phyloP scores from a whole-genome alignment of 148 eudicot genomes.

The Simmondsia chinensis region DNA sequence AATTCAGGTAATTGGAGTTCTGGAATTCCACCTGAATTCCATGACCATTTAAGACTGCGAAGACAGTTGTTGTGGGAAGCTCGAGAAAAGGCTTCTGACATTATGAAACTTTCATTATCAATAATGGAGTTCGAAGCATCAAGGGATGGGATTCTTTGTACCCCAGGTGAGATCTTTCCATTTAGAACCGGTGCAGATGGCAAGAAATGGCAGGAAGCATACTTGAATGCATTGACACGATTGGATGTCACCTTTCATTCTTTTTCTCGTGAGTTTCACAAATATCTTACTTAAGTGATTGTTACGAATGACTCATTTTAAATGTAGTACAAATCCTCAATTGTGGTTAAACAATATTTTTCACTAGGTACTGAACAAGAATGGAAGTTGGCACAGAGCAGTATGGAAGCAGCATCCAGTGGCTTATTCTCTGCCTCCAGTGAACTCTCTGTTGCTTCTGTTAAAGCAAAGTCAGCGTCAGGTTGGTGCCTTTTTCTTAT shows the following conservation, averaged over 20 bases:
- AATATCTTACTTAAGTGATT: no score
- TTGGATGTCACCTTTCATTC: slow-evolving; percentile 76
- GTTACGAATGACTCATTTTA: no score
- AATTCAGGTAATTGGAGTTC: slow-evolving; percentile 35
- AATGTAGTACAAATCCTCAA: no score
- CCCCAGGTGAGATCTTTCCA: slow-evolving; percentile 49
- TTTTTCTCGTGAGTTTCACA: slow-evolving; percentile 59
- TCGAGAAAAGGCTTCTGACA: slow-evolving; percentile 63
- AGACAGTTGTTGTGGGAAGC: slow-evolving; percentile 63
- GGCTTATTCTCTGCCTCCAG: slow-evolving; percentile 62
- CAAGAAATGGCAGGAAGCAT: slow-evolving; percentile 80
- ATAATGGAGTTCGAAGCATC: slow-evolving; percentile 92
- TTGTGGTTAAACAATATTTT: slow-evolving; percentile 7
- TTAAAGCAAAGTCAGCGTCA: slow-evolving; percentile 78
- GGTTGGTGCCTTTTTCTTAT: slow-evolving; percentile 28
- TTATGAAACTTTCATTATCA: slow-evolving; percentile 59
- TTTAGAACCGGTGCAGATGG: slow-evolving; percentile 52
- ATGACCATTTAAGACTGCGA: slow-evolving; percentile 71
- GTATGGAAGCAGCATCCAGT: slow-evolving; percentile 76
- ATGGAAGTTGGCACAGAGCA: slow-evolving; percentile 71
- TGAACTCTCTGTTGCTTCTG: slow-evolving; percentile 72
- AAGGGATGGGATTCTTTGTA: slow-evolving; percentile 69
- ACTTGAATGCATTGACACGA: slow-evolving; percentile 59
- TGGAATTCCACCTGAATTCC: slow-evolving; percentile 84
- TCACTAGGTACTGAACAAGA: slow-evolving; percentile 78